Evolutionary conservation across 768 basidiomycete species (phyloP).

Genomic region (Leccinum sublutescens): DNA sequence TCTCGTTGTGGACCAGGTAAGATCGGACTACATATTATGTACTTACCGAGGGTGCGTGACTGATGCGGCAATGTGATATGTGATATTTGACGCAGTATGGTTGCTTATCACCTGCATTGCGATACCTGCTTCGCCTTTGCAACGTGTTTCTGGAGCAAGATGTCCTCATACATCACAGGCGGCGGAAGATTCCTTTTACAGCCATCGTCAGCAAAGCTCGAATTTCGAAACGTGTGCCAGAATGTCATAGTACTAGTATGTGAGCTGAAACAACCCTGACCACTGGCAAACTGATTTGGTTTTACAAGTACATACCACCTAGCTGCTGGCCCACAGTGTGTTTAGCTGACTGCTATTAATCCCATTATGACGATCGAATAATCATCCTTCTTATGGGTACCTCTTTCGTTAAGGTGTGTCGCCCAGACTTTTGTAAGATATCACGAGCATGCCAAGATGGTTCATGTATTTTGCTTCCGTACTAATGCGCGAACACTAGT

Average conservation of each 20-base stretch:
- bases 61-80: neutral
- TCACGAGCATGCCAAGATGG: neutral
- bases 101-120: neutral
- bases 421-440: neutral
- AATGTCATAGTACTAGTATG: neutral
- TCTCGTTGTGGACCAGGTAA: conserved; percentile 60
- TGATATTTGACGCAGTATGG: neutral
- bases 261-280: neutral
- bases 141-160: conserved; percentile 7
- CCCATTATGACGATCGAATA: neutral
- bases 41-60: neutral
- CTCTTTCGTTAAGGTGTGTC: neutral
- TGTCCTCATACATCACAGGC: neutral
- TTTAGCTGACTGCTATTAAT: neutral
- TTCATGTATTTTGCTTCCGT: conserved; percentile 11
- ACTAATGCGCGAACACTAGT: neutral
- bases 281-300: neutral
- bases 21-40: neutral
- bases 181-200: neutral
- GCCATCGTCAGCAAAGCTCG: neutral
- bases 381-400: neutral
- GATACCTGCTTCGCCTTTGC: neutral
- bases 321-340: neutral
- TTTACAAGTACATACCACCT: neutral
- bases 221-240: neutral